Base-by-base conservation (phyloP, 2,329 filamentous ascomycete genomes). In the Albifimbria verrucaria region DNA sequence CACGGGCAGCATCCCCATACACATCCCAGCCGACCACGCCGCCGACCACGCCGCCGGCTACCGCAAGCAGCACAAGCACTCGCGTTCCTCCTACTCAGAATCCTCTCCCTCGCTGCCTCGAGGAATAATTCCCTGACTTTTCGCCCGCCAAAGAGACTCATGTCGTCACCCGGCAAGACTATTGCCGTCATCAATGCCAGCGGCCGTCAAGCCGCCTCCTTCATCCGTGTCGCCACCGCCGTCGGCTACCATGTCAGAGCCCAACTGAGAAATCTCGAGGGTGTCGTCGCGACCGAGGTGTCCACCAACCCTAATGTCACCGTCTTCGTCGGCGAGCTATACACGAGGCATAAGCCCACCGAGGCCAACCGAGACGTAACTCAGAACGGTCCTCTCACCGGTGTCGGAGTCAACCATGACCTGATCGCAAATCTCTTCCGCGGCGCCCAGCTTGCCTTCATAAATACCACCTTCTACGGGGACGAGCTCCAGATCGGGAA, bases 381-480 rank as follows among this genome's bases (percentile, higher is more conserved):
- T 49, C 80, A 75, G 72, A 88, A 78, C 76, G 89, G 70, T 58
- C 82, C 67, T 64, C 88, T 84, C 50, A 77, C 77, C 42, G 81
- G 81, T 43, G 79, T 85, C 57, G 82, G 88, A 57, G 83, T 93
- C 65, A 90, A 91, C 67, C 80, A 86, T 62, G 77, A 78, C 2
- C 72, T 96, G 59, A 88, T 96, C 65, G 79, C 82, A 51, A 80
- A 88, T 59, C 80, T 97, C 20, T 97, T 97, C 78, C 77, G 81
- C 36, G 91, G 90, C 56, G 88, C 90, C 21, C 88, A 95, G 62
- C 81, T 95, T 49, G 94, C 94, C 55, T 99, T 97, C 72, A 92
- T 97, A 77, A 99, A 99, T 76, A 99, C 94, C 42, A 96, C 92
- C 5, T 95, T 96, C 65, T 96, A 95, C 77, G 94, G 93, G 49